Percentiles rank a stretch among this genome's conserved stretches.
Evolutionary conservation across 305 asterid genomes (phyloP).

Genomic region (Solanum hybrid): DNA sequence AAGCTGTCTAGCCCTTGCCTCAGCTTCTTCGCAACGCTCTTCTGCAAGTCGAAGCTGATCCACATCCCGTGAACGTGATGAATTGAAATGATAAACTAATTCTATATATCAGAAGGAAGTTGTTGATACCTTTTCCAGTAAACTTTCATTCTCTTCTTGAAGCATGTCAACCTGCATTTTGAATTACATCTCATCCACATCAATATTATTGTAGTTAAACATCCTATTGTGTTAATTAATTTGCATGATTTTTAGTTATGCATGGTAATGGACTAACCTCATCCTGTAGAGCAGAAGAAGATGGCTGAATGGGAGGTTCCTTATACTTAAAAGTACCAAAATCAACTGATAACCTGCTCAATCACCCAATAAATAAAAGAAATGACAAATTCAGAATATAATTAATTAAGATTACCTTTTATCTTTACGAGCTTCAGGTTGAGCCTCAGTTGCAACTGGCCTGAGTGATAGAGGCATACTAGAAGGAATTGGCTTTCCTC

Average conservation of each 20-base stretch:
- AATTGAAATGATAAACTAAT: constrained; percentile 18
- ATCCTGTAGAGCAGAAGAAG: constrained; percentile 87
- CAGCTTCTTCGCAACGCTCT: constrained; percentile 85
- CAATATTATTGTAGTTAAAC: neutral
- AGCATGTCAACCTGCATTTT: constrained; percentile 81
- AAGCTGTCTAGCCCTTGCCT: constrained; percentile 81
- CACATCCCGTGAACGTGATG: neutral
- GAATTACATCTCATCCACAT: constrained; percentile 10
- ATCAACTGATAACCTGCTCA: constrained; percentile 67
- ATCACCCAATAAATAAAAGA: constrained; percentile 3
- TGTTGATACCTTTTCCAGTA: constrained; percentile 67
- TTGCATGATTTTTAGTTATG: neutral
- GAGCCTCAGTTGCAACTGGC: constrained; percentile 44
- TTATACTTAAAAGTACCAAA: constrained; percentile 80
- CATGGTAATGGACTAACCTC: constrained; percentile 40
- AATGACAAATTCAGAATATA: neutral
- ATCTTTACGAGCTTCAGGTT: constrained; percentile 40
- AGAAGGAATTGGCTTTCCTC: constrained; percentile 39
- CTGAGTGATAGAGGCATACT: constrained; percentile 41
- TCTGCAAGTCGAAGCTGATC: constrained; percentile 76
- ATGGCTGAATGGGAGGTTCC: constrained; percentile 43
- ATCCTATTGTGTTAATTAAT: neutral
- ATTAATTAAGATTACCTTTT: constrained; percentile 32
- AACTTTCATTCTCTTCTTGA: constrained; percentile 89
- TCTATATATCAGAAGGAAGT: constrained; percentile 6